These are phyloP conservation scores for Suillus occidentalis DNA, from an alignment of 768 basidiomycete genomes.

Conservation along the genomic window DNA sequence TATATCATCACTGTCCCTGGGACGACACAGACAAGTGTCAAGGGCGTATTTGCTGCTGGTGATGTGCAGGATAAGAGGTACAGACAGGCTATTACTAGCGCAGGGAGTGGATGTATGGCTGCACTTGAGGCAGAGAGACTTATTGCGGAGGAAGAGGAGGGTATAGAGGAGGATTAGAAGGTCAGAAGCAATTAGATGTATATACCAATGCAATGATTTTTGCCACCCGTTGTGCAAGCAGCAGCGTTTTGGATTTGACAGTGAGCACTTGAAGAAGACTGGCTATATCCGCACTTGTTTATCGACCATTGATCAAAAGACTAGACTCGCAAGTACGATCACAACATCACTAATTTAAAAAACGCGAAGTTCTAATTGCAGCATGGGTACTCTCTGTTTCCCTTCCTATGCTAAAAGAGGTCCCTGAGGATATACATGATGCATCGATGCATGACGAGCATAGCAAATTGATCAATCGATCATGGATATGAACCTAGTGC, in stretches of 20 bases:
- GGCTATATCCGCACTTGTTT: no score
- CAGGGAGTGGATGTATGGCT: slow-evolving; percentile 95
- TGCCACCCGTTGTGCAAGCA: background rate
- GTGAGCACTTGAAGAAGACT: background rate
- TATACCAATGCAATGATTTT: background rate
- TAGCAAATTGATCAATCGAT: no score
- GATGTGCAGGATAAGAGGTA: slow-evolving; percentile 98
- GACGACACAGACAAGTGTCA: slow-evolving; percentile 90
- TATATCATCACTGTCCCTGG: slow-evolving; percentile 97
- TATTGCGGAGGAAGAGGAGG: slow-evolving; percentile 85
- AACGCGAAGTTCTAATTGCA: no score
- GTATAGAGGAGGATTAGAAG: slow-evolving; percentile 33
- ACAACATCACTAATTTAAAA: no score
- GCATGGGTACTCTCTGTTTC: no score
- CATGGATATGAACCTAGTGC: background rate
- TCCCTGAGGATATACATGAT: background rate
- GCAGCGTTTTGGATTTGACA: background rate
- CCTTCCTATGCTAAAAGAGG: no score
- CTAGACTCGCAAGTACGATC: no score
- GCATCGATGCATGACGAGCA: background rate
- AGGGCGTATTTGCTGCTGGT: slow-evolving; percentile 97
- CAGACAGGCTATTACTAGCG: slow-evolving; percentile 91
- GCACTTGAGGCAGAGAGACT: slow-evolving; percentile 93
- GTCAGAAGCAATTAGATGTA: background rate
- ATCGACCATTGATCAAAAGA: no score